Evolutionary conservation across 2,329 filamentous ascomycete genomes (phyloP).

Genomic region (Metarhizium rileyi): DNA sequence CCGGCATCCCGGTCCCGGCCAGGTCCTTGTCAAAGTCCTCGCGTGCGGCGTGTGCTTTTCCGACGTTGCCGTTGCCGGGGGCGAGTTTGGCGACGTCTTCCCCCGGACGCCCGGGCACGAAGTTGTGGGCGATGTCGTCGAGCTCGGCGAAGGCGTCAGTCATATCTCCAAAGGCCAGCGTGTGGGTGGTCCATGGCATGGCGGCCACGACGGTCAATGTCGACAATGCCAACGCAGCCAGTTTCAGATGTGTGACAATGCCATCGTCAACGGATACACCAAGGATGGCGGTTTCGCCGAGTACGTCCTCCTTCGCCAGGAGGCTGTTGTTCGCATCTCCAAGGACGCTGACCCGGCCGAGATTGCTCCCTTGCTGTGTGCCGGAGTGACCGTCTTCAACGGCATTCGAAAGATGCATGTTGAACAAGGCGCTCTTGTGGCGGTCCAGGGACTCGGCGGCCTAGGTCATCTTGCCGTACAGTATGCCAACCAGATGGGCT

Average conservation of each 20-base stretch:
- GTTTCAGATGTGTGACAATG: slow-evolving; percentile 60
- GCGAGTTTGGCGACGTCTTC: slow-evolving; percentile 43
- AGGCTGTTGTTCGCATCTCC: slow-evolving; percentile 50
- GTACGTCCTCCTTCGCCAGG: slow-evolving; percentile 49
- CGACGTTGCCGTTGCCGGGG: slow-evolving; percentile 34
- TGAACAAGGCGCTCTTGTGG: slow-evolving; percentile 42
- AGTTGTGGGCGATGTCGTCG: slow-evolving; percentile 54
- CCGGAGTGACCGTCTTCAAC: slow-evolving; percentile 56
- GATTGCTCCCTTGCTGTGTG: slow-evolving; percentile 52
- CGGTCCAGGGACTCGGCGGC: slow-evolving; percentile 62
- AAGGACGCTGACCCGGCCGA: slow-evolving; percentile 39
- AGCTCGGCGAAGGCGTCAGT: slow-evolving; percentile 44
- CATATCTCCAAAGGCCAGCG: slow-evolving; percentile 49
- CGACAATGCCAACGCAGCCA: slow-evolving; percentile 50
- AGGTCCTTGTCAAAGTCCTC: slow-evolving; percentile 61
- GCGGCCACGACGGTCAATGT: slow-evolving; percentile 52
- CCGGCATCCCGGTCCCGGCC: slow-evolving; percentile 40
- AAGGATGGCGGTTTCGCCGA: slow-evolving; percentile 59
- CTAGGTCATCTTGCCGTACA: slow-evolving; percentile 71
- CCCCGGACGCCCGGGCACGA: slow-evolving; percentile 63
- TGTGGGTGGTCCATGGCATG: slow-evolving; percentile 41
- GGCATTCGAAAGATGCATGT: slow-evolving; percentile 44
- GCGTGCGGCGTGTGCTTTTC: slow-evolving; percentile 65
- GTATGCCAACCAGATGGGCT: slow-evolving; percentile 68
- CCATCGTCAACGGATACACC: slow-evolving; percentile 53